phyloP scores from a whole-genome alignment of 805 yeast species.

The Yarrowia sp. region DNA sequence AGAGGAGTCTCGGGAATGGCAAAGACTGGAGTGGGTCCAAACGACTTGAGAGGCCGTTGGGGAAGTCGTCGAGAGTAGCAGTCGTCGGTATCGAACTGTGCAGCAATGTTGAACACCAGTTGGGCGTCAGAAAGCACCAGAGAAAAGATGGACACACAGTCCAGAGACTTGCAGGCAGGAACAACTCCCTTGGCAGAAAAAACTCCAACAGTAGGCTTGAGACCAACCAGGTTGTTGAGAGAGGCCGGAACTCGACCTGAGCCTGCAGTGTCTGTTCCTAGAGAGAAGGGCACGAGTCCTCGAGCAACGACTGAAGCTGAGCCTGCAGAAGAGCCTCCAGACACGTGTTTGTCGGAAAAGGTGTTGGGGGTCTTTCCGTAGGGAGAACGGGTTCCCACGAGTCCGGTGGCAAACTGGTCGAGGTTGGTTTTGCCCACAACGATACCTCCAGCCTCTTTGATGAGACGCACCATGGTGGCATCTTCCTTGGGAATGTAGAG shows the following conservation, averaged over 20 bases:
- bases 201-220: conserved; percentile 88
- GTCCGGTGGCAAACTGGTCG: conserved; percentile 97
- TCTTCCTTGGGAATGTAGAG: conserved; percentile 66
- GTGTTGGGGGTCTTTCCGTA: conserved; percentile 86
- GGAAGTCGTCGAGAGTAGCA: conserved; percentile 81
- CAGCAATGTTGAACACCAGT: conserved; percentile 63
- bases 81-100: conserved; percentile 68
- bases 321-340: conserved; percentile 96
- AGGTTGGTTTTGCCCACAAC: conserved; percentile 90
- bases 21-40: conserved; percentile 57
- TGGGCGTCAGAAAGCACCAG: conserved; percentile 81
- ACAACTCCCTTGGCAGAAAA: conserved; percentile 90
- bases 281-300: conserved; percentile 82
- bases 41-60: conserved; percentile 55
- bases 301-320: conserved; percentile 89
- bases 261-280: conserved; percentile 98
- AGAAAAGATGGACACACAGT: conserved; percentile 85
- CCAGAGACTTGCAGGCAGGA: conserved; percentile 94
- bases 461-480: conserved; percentile 67
- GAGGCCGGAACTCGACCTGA: conserved; percentile 98
- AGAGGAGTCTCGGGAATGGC: conserved; percentile 72
- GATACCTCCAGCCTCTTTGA: conserved; percentile 88
- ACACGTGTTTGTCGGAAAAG: conserved; percentile 70
- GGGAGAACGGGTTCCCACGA: conserved; percentile 93
- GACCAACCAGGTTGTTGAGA: conserved; percentile 83